Base-by-base conservation (phyloP, 495 filamentous ascomycete species). In the Articulospora tetracladia region DNA sequence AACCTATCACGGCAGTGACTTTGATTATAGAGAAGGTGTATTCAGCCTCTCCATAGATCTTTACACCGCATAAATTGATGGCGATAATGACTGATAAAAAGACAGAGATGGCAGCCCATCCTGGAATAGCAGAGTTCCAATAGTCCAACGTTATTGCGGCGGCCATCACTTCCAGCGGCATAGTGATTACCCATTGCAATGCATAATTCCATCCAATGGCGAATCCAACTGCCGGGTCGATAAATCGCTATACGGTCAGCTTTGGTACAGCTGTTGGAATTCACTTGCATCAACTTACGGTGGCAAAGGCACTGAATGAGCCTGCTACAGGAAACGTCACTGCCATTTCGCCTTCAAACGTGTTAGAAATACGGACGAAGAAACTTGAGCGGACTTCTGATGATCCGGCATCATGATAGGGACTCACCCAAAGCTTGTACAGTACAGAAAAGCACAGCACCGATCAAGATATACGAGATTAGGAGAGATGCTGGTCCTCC, bases 211-310 rank as follows among this genome's bases (percentile, higher is more conserved):
- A 97, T 23, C 94, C 93, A 88, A 93, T 93, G 41, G 93, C 93
- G 65, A 97, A 97, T 0, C 93, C 93, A 93, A 92, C 97, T 4
- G 93, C 92, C 8, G 93, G 93, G 67, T 98, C 93, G 13, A 97
- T 72, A 68, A 97, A 98, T 19, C 93, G 83, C 30, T 32, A 41
- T 58, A 19, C n/a, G 7, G n/a, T 48, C 44, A 19, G 22, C 22
- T 48, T n/a, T 48, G 22, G 44, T 6, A 6, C 4, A 6, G 22
- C 22, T 48, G 6, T 48, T 41, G n/a, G n/a, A 32, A 13, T 32
- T 32, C 30, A 6, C 44, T 48, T n/a, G 17, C 4, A 48, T 48
- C 22, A 48, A 48, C 22, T 48, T 19, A 23, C 30, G n/a, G 91
- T 96, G 17, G 92, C 93, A 71, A 90, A 97, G 34, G 92, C 86